Conservation (phyloP, 495 filamentous ascomycete genomes). For the Neurospora sp. region DNA sequence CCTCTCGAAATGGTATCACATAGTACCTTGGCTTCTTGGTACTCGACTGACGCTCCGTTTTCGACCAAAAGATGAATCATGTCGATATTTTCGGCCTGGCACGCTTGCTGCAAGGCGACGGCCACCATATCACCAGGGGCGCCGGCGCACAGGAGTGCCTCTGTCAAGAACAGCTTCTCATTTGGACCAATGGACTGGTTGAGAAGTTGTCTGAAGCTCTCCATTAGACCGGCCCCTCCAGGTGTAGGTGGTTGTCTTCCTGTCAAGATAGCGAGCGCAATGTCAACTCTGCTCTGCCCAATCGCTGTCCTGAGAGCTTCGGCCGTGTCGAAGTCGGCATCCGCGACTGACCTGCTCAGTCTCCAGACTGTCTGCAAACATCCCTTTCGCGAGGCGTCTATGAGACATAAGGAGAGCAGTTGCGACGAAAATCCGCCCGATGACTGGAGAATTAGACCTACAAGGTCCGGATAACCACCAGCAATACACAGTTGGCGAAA, state of each 20-base stretch:
- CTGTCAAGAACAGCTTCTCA: constrained; percentile 32
- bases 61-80: constrained; percentile 35
- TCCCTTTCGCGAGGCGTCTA: constrained; percentile 33
- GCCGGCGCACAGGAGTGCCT: constrained; percentile 37
- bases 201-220: constrained; percentile 31
- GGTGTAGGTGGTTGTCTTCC: constrained; percentile 28
- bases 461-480: constrained; percentile 27
- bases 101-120: constrained; percentile 28
- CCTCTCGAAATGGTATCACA: constrained; percentile 27
- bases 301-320: constrained; percentile 35
- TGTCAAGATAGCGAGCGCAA: constrained; percentile 35
- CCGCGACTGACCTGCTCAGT: constrained; percentile 34
- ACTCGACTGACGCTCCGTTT: constrained; percentile 38
- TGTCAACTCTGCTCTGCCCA: constrained; percentile 29
- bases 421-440: constrained; percentile 24
- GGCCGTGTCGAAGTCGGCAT: constrained; percentile 34
- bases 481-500: constrained; percentile 33
- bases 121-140: constrained; percentile 31
- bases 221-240: constrained; percentile 25
- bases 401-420: constrained; percentile 32
- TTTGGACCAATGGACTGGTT: constrained; percentile 29
- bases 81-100: constrained; percentile 29
- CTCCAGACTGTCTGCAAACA: constrained; percentile 34
- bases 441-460: constrained; percentile 35
- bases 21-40: constrained; percentile 28